Conservation (phyloP, 345 rosid genomes). For the Eucalyptus paniculata region DNA sequence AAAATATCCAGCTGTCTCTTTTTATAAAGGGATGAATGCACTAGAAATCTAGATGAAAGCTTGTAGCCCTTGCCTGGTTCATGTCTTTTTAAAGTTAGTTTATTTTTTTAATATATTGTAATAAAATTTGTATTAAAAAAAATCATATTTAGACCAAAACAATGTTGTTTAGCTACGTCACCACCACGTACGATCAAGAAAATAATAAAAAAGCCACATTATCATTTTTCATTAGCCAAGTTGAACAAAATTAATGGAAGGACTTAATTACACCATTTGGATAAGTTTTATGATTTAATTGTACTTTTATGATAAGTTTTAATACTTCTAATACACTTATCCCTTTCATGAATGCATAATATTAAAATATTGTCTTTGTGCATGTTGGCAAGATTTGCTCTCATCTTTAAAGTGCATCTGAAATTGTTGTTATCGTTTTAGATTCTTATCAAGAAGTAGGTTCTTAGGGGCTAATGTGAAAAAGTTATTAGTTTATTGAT, state of each 20-base stretch:
- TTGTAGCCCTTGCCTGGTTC: background rate
- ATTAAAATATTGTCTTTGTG: background rate
- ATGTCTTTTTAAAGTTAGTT: background rate
- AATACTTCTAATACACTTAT: too few relatives aligned
- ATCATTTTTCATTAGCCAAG: background rate
- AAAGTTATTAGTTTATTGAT: background rate
- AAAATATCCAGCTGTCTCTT: background rate
- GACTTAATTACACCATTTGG: background rate
- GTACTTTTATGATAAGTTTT: too few relatives aligned
- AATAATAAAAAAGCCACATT: too few relatives aligned
- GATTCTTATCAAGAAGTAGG: too few relatives aligned
- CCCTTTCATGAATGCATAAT: too few relatives aligned
- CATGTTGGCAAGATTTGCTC: background rate
- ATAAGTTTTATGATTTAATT: too few relatives aligned
- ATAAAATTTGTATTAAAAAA: background rate
- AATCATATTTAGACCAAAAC: background rate
- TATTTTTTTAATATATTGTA: too few relatives aligned
- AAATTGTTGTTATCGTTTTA: background rate
- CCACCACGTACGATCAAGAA: rapidly evolving
- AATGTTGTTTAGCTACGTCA: rapidly evolving
- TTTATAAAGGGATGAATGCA: background rate
- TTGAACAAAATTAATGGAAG: too few relatives aligned
- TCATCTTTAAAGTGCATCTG: background rate
- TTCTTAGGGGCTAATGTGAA: too few relatives aligned
- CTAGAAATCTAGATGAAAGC: background rate